These are phyloP conservation scores for Zygosaccharomyces pseudobailii DNA, from an alignment of 1,139 yeast genomes.

Conservation along the genomic window DNA sequence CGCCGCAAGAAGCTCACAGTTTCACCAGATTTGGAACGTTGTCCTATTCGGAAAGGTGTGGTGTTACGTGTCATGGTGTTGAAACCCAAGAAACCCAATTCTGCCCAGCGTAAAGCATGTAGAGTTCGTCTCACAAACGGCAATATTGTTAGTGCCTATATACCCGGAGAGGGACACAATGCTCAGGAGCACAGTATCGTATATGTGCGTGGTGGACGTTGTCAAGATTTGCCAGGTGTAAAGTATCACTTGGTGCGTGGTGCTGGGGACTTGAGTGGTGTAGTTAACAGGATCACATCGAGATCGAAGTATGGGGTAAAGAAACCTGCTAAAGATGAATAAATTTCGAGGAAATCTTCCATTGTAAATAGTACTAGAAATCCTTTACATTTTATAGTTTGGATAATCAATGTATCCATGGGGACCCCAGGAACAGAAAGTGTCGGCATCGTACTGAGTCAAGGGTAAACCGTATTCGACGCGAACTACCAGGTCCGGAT, in stretches of 20 bases:
- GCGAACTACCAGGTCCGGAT: conserved; percentile 49
- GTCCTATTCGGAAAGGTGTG: conserved; percentile 89
- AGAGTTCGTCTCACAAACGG: conserved; percentile 93
- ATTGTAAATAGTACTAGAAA: conserved; percentile 13
- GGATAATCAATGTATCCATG: conserved; percentile 36
- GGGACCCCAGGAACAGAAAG: conserved; percentile 35
- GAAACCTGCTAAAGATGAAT: conserved; percentile 58
- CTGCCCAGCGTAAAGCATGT: conserved; percentile 95
- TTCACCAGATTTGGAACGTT: conserved; percentile 76
- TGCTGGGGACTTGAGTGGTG: conserved; percentile 89
- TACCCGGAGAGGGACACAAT: conserved; percentile 98
- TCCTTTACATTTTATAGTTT: conserved; percentile 29
- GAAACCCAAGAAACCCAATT: conserved; percentile 97
- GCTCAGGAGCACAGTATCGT: conserved; percentile 98
- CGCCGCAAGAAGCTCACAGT: conserved; percentile 47
- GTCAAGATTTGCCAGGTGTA: conserved; percentile 98
- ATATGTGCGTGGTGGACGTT: conserved; percentile 93
- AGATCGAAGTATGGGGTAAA: conserved; percentile 94
- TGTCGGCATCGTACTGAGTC: conserved; percentile 37
- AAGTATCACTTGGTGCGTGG: conserved; percentile 94
- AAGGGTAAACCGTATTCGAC: conserved; percentile 42
- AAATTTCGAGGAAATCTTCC: not conserved
- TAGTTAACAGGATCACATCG: conserved; percentile 84
- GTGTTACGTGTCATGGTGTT: conserved; percentile 91
- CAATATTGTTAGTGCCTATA: conserved; percentile 81